A percentile compares a stretch with the other conserved stretches of the same genome.
These are phyloP conservation scores for Lachnellula occidentalis DNA, from an alignment of 2,329 filamentous ascomycete species.

Conservation along the genomic window DNA sequence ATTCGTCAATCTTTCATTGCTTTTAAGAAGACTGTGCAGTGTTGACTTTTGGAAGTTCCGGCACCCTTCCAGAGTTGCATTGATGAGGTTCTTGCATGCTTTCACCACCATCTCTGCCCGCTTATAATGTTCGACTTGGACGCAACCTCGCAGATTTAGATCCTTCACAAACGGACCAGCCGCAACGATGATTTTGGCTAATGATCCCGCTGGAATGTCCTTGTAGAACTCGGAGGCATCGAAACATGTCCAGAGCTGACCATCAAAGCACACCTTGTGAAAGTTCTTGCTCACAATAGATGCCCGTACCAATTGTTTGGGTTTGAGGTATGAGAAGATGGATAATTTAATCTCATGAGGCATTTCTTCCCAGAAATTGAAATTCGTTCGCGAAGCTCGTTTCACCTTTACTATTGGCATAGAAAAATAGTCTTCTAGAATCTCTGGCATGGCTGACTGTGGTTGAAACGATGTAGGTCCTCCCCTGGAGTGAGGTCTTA, in stretches of 20 bases:
- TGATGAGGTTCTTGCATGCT: constrained; percentile 79
- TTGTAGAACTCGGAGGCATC: constrained; percentile 84
- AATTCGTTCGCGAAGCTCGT: constrained; percentile 33
- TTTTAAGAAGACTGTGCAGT: constrained; percentile 67
- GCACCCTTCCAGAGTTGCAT: constrained; percentile 84
- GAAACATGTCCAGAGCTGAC: constrained; percentile 83
- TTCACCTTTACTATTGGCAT: constrained; percentile 13
- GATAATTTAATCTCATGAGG: constrained; percentile 77
- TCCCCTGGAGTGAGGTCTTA: constrained; percentile 18
- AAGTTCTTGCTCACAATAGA: constrained; percentile 76
- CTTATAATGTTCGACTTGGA: constrained; percentile 82
- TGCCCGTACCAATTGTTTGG: constrained; percentile 73
- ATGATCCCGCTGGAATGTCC: constrained; percentile 75
- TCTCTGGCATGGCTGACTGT: constrained; percentile 23
- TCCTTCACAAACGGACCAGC: constrained; percentile 88
- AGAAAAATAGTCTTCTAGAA: constrained; percentile 31
- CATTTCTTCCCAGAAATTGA: constrained; percentile 74
- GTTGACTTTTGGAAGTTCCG: constrained; percentile 74
- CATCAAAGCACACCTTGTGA: constrained; percentile 83
- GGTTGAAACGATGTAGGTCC: constrained; percentile 13
- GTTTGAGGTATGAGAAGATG: constrained; percentile 69
- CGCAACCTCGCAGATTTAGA: constrained; percentile 84
- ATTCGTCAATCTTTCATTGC: constrained; percentile 72
- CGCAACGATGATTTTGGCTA: constrained; percentile 77
- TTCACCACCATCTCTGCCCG: constrained; percentile 71